Evolutionary conservation across 768 basidiomycete species (phyloP), one percentile per base, ranked within the genome.

Genomic region (Cystoderma amianthinum): DNA sequence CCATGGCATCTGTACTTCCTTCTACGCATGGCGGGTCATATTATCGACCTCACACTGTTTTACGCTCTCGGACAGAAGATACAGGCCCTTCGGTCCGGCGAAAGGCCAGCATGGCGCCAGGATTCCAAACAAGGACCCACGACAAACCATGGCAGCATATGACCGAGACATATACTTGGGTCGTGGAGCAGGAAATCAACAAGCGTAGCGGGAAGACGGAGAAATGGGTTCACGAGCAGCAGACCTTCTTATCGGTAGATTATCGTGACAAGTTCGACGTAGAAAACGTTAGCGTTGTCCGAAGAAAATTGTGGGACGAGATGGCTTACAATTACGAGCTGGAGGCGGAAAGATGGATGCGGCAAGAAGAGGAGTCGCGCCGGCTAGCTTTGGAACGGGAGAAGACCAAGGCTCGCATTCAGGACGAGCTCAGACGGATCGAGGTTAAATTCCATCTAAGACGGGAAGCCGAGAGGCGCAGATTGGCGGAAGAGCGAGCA

Each of bases 181-280:
- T 73, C 5, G 64, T 68, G 38, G 72, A 80, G 44, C 76, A 81
- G 56, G 73, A 76, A 47, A 59, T 62, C 42, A 64, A 63, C 34
- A 67, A 63, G 43, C 63, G 67, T 45, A 68, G 63, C 47, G 65
- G 65, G 52, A 75, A 69, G 49, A 78, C 77, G 22, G 76, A 81
- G 40, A 69, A 73, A 41, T 85, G 85, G 84, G 75, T 85, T 37
- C 58, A 69, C 36, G 69, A 78, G 48, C 78, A 80, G 51, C 80
- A 78, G 57, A 54, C 68, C 36, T 61, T 72, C 44, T 50, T 64
- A 30, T 46, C 51, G 7, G 36, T 45, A 20, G 59, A 61, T 28
- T 36, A 36, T 20, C 38, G 38, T 17, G 47, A 49, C 18, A 41
- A 42, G 21, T 33, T 41, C 11, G 35, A 39, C 36, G 7, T 32